A percentile compares a stretch with the other conserved stretches of the same genome.
phyloP scores from a whole-genome alignment of 306 rosid genomes.

The Hylodesmum podocarpum region DNA sequence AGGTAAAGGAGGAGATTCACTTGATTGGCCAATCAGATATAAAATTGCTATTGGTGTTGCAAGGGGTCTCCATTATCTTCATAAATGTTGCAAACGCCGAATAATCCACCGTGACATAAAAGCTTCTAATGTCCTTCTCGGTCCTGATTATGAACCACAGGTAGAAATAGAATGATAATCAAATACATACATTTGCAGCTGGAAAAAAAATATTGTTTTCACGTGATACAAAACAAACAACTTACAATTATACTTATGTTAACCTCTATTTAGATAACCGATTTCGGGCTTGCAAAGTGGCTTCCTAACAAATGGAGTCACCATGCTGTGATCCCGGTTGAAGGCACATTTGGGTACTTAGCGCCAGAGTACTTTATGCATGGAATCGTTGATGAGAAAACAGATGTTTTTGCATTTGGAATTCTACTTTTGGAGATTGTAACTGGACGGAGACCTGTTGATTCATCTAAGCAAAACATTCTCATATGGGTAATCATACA shows the following conservation, averaged over 20 bases:
- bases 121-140: conserved; percentile 94
- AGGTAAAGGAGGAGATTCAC: conserved; percentile 58
- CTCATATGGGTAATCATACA: conserved; percentile 70
- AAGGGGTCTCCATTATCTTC: conserved; percentile 93
- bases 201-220: not conserved
- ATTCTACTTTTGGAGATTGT: conserved; percentile 86
- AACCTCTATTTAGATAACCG: conserved; percentile 59
- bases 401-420: conserved; percentile 82
- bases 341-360: conserved; percentile 92
- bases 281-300: conserved; percentile 98
- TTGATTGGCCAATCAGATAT: conserved; percentile 80
- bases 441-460: conserved; percentile 86
- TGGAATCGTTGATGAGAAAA: conserved; percentile 92
- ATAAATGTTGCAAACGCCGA: conserved; percentile 78
- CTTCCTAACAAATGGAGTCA: conserved; percentile 99
- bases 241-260: not conserved
- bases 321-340: conserved; percentile 84
- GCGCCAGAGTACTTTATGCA: conserved; percentile 97
- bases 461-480: conserved; percentile 81
- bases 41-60: conserved; percentile 84
- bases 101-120: conserved; percentile 95
- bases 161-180: conserved; percentile 33
- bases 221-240: not conserved
- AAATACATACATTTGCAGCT: not conserved
- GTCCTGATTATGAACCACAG: conserved; percentile 93